These are phyloP conservation scores for Azolla pinnata DNA, from an alignment of 75 land plant genomes.

Conservation along the genomic window DNA sequence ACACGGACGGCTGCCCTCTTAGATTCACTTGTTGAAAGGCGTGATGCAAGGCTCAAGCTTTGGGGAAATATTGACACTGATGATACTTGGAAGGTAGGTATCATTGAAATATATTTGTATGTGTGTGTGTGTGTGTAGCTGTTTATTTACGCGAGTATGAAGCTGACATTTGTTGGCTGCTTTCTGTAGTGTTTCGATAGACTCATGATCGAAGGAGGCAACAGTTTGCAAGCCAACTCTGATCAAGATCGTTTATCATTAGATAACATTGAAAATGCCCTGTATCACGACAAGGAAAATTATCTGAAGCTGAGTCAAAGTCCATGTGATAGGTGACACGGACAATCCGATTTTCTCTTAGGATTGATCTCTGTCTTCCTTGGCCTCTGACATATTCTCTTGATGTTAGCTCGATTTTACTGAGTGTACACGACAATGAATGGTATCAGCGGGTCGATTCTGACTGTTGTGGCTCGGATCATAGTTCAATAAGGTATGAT, in stretches of 20 bases:
- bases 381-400: not conserved
- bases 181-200: not conserved
- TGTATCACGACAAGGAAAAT: conserved; percentile 4
- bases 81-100: conserved; percentile 2
- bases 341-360: not conserved
- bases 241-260: not conserved
- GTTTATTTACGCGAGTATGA: not conserved
- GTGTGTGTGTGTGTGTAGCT: not conserved
- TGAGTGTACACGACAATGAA: not conserved
- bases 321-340: not conserved
- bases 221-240: not conserved
- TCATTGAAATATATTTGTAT: not conserved
- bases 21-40: conserved; percentile 9
- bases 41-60: conserved; percentile 6
- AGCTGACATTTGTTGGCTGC: not conserved
- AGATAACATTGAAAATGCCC: not conserved
- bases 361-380: not conserved
- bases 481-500: too few species aligned
- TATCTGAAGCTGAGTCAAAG: not conserved
- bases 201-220: not conserved
- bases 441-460: not conserved
- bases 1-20: not conserved
- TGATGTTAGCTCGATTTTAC: not conserved
- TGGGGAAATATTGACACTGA: not conserved
- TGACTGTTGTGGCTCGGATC: not conserved